phyloP scores from a whole-genome alignment of 352 stramenopile species.

The Thraustochytrium sp. region DNA sequence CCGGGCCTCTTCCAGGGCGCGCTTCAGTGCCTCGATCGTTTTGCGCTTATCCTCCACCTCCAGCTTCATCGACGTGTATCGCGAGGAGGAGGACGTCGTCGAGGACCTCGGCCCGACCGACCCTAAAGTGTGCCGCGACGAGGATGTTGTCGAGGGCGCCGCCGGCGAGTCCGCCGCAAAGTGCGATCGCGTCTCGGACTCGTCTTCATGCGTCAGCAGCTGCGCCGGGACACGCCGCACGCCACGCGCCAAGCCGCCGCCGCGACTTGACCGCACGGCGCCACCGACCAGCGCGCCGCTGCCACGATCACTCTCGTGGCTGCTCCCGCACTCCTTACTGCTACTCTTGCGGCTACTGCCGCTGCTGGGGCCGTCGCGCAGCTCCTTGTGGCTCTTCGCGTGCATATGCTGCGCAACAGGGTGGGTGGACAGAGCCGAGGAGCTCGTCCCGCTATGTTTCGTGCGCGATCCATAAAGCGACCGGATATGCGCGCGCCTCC shows the following conservation, averaged over 20 bases:
- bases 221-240: not conserved
- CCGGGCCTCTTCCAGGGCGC: not conserved
- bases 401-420: not conserved
- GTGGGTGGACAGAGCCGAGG: not conserved
- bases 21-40: slow-evolving; percentile 40
- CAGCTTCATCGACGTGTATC: slow-evolving; percentile 9
- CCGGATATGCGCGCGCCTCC: no score
- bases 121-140: not conserved
- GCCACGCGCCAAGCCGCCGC: not conserved
- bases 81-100: not conserved
- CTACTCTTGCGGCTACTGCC: no score
- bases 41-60: slow-evolving; percentile 43
- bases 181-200: not conserved
- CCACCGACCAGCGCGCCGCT: not conserved
- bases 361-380: no score
- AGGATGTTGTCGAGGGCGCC: not conserved
- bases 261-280: not conserved
- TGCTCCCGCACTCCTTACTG: no score
- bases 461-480: no score
- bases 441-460: not conserved
- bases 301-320: not conserved
- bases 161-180: not conserved
- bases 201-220: not conserved
- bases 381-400: no score
- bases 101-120: not conserved